Conservation (phyloP, 2,329 filamentous ascomycete species). For the Monosporascus sp. region DNA sequence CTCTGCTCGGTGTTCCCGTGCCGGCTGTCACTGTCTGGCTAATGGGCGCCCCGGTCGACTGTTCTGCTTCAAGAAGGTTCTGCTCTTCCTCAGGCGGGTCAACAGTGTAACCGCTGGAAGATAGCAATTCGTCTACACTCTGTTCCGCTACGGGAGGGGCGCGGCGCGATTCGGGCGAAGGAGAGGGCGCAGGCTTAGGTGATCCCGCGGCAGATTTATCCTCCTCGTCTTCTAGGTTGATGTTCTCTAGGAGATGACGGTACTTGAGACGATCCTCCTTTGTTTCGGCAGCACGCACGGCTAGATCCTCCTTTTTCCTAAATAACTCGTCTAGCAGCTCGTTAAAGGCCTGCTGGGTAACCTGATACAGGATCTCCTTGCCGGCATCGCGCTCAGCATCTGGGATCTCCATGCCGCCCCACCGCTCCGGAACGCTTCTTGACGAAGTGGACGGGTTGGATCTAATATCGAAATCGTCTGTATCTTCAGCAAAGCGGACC, state of each 20-base stretch:
- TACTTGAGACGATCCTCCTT: constrained; percentile 55
- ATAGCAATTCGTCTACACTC: constrained; percentile 35
- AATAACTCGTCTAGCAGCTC: constrained; percentile 87
- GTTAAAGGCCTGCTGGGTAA: constrained; percentile 89
- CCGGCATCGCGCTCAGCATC: constrained; percentile 77
- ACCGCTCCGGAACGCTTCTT: constrained; percentile 64
- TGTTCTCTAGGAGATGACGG: constrained; percentile 40
- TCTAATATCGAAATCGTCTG: constrained; percentile 61
- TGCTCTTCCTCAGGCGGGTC: constrained; percentile 12
- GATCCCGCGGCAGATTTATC: constrained; percentile 10
- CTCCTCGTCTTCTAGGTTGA: constrained; percentile 31
- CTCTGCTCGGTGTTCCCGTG: constrained; percentile 11
- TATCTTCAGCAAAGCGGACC: constrained; percentile 69
- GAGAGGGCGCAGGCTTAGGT: constrained; percentile 6
- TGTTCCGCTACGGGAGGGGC: constrained; percentile 19
- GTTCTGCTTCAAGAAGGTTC: not conserved
- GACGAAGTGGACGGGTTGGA: constrained; percentile 72
- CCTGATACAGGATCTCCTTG: constrained; percentile 84
- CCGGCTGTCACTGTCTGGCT: constrained; percentile 1
- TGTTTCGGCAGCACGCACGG: constrained; percentile 61
- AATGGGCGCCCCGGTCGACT: constrained; percentile 1
- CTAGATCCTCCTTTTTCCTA: constrained; percentile 70
- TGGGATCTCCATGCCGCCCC: constrained; percentile 73
- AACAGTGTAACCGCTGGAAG: constrained; percentile 39
- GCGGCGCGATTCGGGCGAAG: constrained; percentile 2